Conservation (phyloP, 495 filamentous ascomycete species). For the Ascobolus immersus region DNA sequence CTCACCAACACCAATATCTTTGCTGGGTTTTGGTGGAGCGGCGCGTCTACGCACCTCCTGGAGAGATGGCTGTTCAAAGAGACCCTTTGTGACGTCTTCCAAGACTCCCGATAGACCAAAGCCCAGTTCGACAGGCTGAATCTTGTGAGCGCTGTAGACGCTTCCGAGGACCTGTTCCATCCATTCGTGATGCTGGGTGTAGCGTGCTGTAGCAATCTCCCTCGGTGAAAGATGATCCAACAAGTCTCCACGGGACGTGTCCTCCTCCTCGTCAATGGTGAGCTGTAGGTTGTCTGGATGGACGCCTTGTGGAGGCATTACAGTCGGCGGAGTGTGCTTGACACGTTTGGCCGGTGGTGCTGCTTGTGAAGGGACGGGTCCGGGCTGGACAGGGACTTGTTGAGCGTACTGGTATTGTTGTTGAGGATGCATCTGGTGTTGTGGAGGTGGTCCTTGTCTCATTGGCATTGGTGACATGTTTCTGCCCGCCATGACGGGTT, state of each 20-base stretch:
- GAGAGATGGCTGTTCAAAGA: slow-evolving; percentile 35
- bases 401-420: no score
- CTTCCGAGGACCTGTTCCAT: slow-evolving; percentile 93
- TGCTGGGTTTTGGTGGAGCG: no score
- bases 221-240: slow-evolving; percentile 70
- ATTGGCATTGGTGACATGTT: no score
- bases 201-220: slow-evolving; percentile 61
- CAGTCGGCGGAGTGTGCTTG: background rate
- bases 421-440: no score
- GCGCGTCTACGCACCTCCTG: no score
- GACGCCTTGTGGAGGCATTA: no score
- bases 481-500: no score
- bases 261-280: slow-evolving; percentile 64
- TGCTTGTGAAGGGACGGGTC: background rate
- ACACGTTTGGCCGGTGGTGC: background rate
- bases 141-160: slow-evolving; percentile 54
- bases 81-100: slow-evolving; percentile 50
- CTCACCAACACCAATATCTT: no score
- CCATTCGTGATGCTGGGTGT: slow-evolving; percentile 91
- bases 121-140: slow-evolving; percentile 67
- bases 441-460: no score
- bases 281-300: slow-evolving; percentile 27
- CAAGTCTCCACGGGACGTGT: slow-evolving; percentile 56
- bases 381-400: no score
- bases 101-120: slow-evolving; percentile 71